Base-by-base conservation (phyloP, 2,329 filamentous ascomycete genomes). In the Xenoacremonium recifei region DNA sequence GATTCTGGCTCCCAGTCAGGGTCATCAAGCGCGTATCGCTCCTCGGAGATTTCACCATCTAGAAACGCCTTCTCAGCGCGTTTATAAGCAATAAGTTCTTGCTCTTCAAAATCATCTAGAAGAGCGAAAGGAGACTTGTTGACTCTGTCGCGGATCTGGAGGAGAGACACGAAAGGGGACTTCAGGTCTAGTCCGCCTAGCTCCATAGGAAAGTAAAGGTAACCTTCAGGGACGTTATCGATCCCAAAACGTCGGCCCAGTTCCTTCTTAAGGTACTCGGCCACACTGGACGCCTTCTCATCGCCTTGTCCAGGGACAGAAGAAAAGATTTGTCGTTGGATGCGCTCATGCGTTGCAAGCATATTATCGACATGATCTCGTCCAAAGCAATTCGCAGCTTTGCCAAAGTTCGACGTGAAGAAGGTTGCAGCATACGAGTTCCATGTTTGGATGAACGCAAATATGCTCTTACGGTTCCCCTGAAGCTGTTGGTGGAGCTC, bases 401-500 rank as follows among this genome's bases (percentile, higher is more conserved):
- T 66, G 16, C 75, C 76, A 43, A 79, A 78, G 48, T 77, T 79
- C 13, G 68, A 69, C 3, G 66, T 64, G 57, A 80, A 75, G 61
- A 79, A 80, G 0, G 68, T 71, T 3, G 63, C 64, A 1, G 68
- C 73, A 47, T 77, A 79, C 1, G 69, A 67, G 48, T 80, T 79
- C 76, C 75, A 77, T 0, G 69, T 63, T 40, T 68, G 65, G 6
- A 77, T 67, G 48, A 67, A 72, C 16, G 65, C 64, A 4, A 76
- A 65, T 3, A 73, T 44, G 45, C 73, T 80, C 44, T 72, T 71
- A 45, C 73, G 76, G 37, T 77, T 75, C 5, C 67, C 65, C 2
- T 57, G 48, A 5, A 86, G 73, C 50, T 86, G 82, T 4, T 68
- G 71, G 21, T 70, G 69, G 4, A 86, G 70, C 54, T 85, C 80